Evolutionary conservation across 352 stramenopile genomes (phyloP), one percentile per base, ranked within the genome.

Genomic region (Blastocystis sp.): DNA sequence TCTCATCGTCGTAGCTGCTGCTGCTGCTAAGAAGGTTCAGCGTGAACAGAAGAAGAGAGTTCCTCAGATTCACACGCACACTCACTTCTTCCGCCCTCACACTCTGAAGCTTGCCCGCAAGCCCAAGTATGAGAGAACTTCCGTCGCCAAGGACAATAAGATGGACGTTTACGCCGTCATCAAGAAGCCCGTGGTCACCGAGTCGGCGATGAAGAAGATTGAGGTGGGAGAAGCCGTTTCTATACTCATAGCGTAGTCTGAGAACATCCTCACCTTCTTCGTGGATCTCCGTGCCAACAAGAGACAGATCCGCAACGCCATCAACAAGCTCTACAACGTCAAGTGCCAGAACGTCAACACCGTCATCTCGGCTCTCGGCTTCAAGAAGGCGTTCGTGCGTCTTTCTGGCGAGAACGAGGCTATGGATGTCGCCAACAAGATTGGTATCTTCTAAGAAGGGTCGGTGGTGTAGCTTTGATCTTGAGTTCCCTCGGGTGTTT

Each of bases 121-220:
- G 28, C 28, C 97, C 42, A 98, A 97, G 91, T 99, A 98, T 91
- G 92, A 93, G 21, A 92, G 91, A 90, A 98, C 97, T 92, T 91
- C 94, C 88, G 92, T 96, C 54, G 94, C 95, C 42, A 95, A 60
- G 40, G 42, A 80, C 21, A 96, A 93, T 91, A 97, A 96, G 90
- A 92, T 98, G 89, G 95, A 99, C 93, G 98, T 98, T 94, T 98
- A 34, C 28, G 28, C 28, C 28, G 28, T 34, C 28, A 34, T 34
- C 28, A 34, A 34, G 28, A 34, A 34, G 87, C 97, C 97, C 59
- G 92, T 99, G 70, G 99, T 97, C 77, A 99, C 97, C 54, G 96
- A 99, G 92, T 98, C 95, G 90, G 97, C 97, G 87, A 99, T 99
- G 97, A 99, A 99, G 93, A 98, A 99, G 92, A 99, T 99, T 89